Percentiles rank a stretch among this genome's conserved stretches.
These are phyloP conservation scores for Paraphoma sp. DNA, from an alignment of 2,329 filamentous ascomycete genomes.

Conservation along the genomic window DNA sequence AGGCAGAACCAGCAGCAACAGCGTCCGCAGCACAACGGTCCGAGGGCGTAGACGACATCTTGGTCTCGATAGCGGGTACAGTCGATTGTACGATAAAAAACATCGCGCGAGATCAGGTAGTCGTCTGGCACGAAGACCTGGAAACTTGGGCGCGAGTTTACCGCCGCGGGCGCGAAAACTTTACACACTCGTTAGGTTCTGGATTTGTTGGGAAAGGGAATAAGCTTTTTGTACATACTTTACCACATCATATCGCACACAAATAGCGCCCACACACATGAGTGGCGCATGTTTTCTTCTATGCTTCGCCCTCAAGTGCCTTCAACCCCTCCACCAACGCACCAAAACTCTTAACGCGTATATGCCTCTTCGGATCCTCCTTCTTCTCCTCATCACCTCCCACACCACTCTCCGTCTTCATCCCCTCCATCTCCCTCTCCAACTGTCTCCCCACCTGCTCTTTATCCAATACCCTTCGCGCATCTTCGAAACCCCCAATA, in stretches of 20 bases:
- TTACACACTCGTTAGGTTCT: slow-evolving; percentile 19
- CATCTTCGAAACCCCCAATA: slow-evolving; percentile 46
- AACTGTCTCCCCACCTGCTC: slow-evolving; percentile 32
- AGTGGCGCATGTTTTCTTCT: background rate
- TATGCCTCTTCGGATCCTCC: slow-evolving; percentile 14
- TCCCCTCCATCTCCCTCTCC: slow-evolving; percentile 7
- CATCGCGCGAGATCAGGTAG: background rate
- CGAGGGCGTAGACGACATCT: background rate
- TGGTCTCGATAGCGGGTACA: background rate
- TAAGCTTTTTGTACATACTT: slow-evolving; percentile 8
- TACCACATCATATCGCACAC: background rate
- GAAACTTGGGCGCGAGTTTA: background rate
- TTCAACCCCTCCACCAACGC: slow-evolving; percentile 37
- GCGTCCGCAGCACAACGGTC: slow-evolving; percentile 4
- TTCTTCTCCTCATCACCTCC: background rate
- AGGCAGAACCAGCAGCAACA: slow-evolving; percentile 5
- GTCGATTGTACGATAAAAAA: background rate
- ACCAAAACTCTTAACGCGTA: slow-evolving; percentile 28
- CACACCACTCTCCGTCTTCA: no score
- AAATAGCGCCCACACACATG: no score
- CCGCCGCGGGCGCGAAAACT: slow-evolving; percentile 9
- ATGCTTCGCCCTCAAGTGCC: slow-evolving; percentile 27
- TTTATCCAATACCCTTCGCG: slow-evolving; percentile 32
- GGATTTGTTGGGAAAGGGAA: no score
- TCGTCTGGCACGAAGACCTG: background rate